phyloP scores from a whole-genome alignment of 1,284 basidiomycete genomes.

The Naganishia albida region DNA sequence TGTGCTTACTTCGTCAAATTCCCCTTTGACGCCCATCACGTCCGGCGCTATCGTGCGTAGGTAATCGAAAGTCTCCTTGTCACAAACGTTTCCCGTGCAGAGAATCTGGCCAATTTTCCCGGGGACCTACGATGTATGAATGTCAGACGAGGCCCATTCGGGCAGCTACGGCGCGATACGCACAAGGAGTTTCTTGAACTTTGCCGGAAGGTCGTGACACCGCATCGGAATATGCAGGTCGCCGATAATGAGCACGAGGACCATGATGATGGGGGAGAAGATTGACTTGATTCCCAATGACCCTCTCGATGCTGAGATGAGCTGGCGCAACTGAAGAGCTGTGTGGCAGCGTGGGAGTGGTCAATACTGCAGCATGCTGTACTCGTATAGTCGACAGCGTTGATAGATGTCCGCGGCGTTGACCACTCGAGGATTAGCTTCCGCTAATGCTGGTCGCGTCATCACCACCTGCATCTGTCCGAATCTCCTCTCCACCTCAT shows the following conservation, averaged over 20 bases:
- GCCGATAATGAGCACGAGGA: constrained; percentile 89
- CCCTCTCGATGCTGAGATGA: background rate
- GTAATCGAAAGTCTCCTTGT: constrained; percentile 96
- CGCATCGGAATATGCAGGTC: constrained; percentile 90
- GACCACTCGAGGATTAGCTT: background rate
- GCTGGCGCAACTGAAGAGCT: background rate
- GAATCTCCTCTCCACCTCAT: too few species aligned
- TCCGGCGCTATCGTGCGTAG: constrained; percentile 95
- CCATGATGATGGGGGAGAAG: constrained; percentile 55
- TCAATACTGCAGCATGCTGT: background rate
- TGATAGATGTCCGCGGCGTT: background rate
- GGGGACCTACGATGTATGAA: constrained; percentile 58
- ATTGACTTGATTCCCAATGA: background rate
- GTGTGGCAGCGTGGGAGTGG: too few species aligned
- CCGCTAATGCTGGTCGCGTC: constrained; percentile 17
- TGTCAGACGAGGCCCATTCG: background rate
- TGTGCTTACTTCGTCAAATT: constrained; percentile 83
- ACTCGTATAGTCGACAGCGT: background rate
- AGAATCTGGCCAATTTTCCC: constrained; percentile 99
- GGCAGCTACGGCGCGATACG: constrained; percentile 34
- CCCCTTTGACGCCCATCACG: constrained; percentile 87
- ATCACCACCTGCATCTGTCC: background rate
- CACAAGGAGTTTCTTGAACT: constrained; percentile 94
- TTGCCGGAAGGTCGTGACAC: constrained; percentile 83
- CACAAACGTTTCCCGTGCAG: constrained; percentile 96